phyloP scores from a whole-genome alignment of 2,329 filamentous ascomycete genomes.

The Atkinsonella texensis region DNA sequence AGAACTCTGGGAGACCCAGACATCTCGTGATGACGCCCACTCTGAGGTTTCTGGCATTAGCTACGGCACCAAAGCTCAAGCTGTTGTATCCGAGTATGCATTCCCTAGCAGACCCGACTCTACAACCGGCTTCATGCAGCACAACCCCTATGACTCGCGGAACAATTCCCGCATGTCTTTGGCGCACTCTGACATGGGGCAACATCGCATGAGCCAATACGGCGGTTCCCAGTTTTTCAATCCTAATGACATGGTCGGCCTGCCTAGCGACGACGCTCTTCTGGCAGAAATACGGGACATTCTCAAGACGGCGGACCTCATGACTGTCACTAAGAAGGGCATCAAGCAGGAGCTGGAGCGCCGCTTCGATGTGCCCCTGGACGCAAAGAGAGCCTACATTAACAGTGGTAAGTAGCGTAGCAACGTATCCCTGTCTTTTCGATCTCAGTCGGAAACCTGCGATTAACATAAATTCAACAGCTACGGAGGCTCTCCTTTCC shows the following conservation, averaged over 20 bases:
- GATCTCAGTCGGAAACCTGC: constrained; percentile 9
- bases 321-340: constrained; percentile 98
- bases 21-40: constrained; percentile 63
- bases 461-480: constrained; percentile 22
- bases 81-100: constrained; percentile 57
- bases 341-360: constrained; percentile 89
- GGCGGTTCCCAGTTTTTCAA: constrained; percentile 47
- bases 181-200: constrained; percentile 55
- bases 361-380: constrained; percentile 75
- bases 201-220: constrained; percentile 49
- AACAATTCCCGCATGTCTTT: constrained; percentile 64
- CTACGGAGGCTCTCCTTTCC: constrained; percentile 68
- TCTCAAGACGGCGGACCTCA: constrained; percentile 79
- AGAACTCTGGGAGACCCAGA: constrained; percentile 94
- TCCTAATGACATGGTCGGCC: constrained; percentile 55
- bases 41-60: constrained; percentile 90
- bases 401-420: constrained; percentile 60
- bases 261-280: constrained; percentile 82
- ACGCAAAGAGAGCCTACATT: constrained; percentile 85
- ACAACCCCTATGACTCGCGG: constrained; percentile 36
- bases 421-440: neutral
- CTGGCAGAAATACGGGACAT: constrained; percentile 93
- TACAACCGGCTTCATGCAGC: constrained; percentile 36
- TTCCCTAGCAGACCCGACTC: constrained; percentile 47
- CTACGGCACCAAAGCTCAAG: constrained; percentile 76